Percentiles rank a stretch among this genome's conserved stretches.
These are phyloP conservation scores for Lichtheimia ramosa DNA, from an alignment of 371 early-diverging fungal genomes.

Conservation along the genomic window DNA sequence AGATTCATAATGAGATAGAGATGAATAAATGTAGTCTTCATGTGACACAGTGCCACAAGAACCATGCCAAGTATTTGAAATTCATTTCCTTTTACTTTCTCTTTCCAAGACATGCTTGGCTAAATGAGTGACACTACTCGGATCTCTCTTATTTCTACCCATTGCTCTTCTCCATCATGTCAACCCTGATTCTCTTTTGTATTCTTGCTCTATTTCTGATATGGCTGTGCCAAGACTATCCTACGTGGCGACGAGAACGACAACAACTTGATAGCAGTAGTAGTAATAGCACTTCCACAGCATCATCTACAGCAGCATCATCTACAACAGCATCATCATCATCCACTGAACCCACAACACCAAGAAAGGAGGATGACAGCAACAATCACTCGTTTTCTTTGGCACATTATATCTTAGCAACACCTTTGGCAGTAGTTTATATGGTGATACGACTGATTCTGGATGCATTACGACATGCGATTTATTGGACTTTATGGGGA, in stretches of 20 bases:
- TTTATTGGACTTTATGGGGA: constrained; percentile 18
- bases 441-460: constrained; percentile 8
- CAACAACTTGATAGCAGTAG: not conserved
- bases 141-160: not conserved
- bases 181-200: not conserved
- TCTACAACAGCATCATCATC: not conserved
- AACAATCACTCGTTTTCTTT: constrained; percentile 12
- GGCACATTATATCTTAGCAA: constrained; percentile 30
- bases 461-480: not conserved
- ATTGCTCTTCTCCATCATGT: not conserved
- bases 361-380: not conserved
- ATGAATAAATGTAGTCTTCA: too few relatives aligned
- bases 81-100: not conserved
- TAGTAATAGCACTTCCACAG: not conserved
- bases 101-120: not conserved
- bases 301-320: not conserved
- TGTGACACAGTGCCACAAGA: too few relatives aligned
- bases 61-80: too few relatives aligned
- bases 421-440: constrained; percentile 35
- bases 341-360: not conserved
- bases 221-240: constrained; percentile 13
- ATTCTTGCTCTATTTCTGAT: constrained; percentile 5
- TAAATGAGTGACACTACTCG: not conserved
- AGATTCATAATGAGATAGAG: constrained; percentile 10
- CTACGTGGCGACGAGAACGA: constrained; percentile 13